Evolutionary conservation across 2,329 filamentous ascomycete genomes (phyloP).

Genomic region (Aspergillus fructus): DNA sequence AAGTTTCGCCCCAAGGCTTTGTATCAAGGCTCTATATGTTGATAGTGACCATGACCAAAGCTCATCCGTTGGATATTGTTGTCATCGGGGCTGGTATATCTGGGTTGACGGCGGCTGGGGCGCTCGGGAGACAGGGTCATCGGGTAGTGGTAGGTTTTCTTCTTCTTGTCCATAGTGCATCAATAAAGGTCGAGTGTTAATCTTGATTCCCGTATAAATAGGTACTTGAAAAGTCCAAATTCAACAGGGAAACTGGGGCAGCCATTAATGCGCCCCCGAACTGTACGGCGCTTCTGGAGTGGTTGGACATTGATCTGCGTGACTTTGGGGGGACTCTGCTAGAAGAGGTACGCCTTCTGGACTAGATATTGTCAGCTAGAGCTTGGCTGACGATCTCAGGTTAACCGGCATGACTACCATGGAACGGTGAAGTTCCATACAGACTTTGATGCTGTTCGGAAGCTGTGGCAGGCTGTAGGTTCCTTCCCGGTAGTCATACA

Average conservation of each 20-base stretch:
- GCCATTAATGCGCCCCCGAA: conserved; percentile 29
- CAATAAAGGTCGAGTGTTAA: too few species aligned
- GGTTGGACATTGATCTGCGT: conserved; percentile 23
- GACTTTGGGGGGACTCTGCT: conserved; percentile 26
- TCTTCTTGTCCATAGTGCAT: too few species aligned
- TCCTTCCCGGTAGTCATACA: not conserved
- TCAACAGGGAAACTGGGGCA: conserved; percentile 26
- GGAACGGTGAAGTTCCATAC: conserved; percentile 20
- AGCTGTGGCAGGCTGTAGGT: conserved; percentile 25
- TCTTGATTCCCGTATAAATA: not conserved
- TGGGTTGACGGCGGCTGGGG: conserved; percentile 34
- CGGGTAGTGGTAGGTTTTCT: conserved; percentile 29
- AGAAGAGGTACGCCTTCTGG: conserved; percentile 15
- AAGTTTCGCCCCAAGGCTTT: too few species aligned
- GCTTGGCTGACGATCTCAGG: conserved; percentile 8
- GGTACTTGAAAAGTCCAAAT: conserved; percentile 30
- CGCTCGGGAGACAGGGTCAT: conserved; percentile 33
- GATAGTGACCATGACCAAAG: not conserved
- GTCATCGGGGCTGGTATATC: conserved; percentile 37
- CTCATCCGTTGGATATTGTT: conserved; percentile 18
- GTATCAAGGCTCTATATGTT: too few species aligned
- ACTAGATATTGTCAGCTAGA: not conserved
- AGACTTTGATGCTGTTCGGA: conserved; percentile 18
- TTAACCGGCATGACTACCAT: conserved; percentile 18
- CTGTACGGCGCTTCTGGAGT: conserved; percentile 25